A percentile compares a stretch with the other conserved stretches of the same genome.
These are phyloP conservation scores for Emiliania huxleyi DNA, from an alignment of 78 protist species.

Conservation along the genomic window DNA sequence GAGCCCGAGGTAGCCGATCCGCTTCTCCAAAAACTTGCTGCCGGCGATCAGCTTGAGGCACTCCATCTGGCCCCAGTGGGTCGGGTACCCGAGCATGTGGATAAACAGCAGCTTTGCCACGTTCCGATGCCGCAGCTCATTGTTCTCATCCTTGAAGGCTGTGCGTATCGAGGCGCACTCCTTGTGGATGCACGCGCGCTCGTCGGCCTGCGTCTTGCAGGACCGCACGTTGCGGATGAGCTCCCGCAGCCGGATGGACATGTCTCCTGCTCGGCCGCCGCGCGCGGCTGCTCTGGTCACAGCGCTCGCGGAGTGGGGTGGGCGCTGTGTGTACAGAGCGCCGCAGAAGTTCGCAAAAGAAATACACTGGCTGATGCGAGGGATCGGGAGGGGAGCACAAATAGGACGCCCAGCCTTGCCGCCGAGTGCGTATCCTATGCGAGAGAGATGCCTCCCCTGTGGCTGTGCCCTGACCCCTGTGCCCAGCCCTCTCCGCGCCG, in stretches of 20 bases:
- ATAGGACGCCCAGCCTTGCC: too few species aligned
- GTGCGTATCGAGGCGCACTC: conserved; percentile 93
- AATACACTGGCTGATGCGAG: too few species aligned
- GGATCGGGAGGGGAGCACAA: too few species aligned
- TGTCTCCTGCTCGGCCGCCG: too few species aligned
- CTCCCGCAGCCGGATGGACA: conserved; percentile 55
- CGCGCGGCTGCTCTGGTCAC: too few species aligned
- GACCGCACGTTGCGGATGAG: conserved; percentile 87
- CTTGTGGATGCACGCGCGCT: conserved; percentile 84
- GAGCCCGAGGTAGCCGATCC: conserved; percentile 94
- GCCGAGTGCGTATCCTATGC: too few species aligned
- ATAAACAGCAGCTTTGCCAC: conserved; percentile 96
- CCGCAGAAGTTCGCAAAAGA: too few species aligned
- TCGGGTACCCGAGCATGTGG: conserved; percentile 96
- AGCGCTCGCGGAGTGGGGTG: too few species aligned
- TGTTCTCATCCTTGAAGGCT: conserved; percentile 78
- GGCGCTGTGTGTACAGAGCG: too few species aligned
- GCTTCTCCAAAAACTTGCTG: conserved; percentile 85
- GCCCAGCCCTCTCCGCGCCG: too few species aligned
- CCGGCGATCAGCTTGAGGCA: conserved; percentile 89
- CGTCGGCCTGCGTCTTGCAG: conserved; percentile 93
- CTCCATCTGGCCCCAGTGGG: conserved; percentile 95
- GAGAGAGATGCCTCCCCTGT: too few species aligned
- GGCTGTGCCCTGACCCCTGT: too few species aligned
- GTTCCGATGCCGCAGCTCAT: conserved; percentile 80